Evolutionary conservation across 73 alveolate genomes (phyloP).

Genomic region (Paramecium tetraurelia): DNA sequence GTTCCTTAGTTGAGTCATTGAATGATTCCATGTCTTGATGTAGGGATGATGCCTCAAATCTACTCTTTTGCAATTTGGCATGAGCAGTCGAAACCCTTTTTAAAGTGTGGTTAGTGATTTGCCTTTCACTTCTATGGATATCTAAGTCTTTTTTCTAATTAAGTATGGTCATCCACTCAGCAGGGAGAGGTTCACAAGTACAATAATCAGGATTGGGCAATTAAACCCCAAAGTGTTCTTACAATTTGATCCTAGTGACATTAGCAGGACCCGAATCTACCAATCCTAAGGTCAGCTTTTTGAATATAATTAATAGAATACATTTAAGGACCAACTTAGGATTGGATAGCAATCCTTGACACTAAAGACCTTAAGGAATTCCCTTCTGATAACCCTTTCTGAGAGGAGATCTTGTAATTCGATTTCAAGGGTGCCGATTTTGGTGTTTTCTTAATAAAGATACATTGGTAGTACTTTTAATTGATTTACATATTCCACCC

Average conservation of each 20-base stretch:
- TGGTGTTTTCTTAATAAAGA: constrained; percentile 16
- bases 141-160: constrained; percentile 54
- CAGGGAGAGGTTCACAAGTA: constrained; percentile 66
- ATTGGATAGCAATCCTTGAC: constrained; percentile 42
- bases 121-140: background rate
- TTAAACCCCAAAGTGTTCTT: constrained; percentile 54
- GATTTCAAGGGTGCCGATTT: constrained; percentile 35
- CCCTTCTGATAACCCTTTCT: constrained; percentile 57
- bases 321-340: constrained; percentile 56
- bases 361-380: constrained; percentile 41
- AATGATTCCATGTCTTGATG: constrained; percentile 8
- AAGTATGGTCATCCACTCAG: constrained; percentile 58
- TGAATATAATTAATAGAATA: background rate
- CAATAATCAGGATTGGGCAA: constrained; percentile 57
- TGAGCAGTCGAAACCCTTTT: constrained; percentile 21
- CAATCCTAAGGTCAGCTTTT: constrained; percentile 49
- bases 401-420: constrained; percentile 40
- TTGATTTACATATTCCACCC: constrained; percentile 32
- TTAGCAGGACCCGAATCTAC: constrained; percentile 48
- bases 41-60: background rate
- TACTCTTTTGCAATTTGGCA: background rate
- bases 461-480: constrained; percentile 41
- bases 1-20: constrained; percentile 26
- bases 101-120: background rate
- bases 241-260: constrained; percentile 53